Evolutionary conservation across 2,329 filamentous ascomycete species (phyloP), one percentile per base, ranked within the genome.

Genomic region (Colletotrichum coccodes): DNA sequence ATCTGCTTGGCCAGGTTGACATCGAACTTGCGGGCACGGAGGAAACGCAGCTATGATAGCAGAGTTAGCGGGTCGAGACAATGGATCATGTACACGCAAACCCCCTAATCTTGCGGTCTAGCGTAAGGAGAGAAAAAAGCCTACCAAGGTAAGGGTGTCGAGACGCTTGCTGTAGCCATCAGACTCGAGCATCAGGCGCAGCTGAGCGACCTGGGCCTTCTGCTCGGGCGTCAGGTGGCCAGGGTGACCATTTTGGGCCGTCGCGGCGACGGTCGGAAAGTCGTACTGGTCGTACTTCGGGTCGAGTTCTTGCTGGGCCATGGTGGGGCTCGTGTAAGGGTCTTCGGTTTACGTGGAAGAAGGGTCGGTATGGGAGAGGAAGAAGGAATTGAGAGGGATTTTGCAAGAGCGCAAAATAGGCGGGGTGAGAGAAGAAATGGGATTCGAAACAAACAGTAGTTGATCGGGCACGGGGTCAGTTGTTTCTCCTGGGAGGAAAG

Each of bases 261-360:
- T 89, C 63, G 92, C 89, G 53, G 94, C 90, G 71, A 89, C 91
- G 72, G 91, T 94, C 71, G 96, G 96, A 85, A 89, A 98, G 82
- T 98, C 95, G 83, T 96, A 98, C 85, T 97, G 81, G 84, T 98
- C 96, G 86, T 98, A 97, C 85, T 97, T 98, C 80, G 93, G 87
- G 82, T 97, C 91, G 76, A 94, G 79, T 79, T 89, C 83, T 32
- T 59, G 63, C 42, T 69, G 66, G 47, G 66, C 56, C 67, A 70
- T 70, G 52, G 67, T 68, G 67, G 67, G 64, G 50, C 54, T 57
- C 23, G 42, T 57, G 28, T 63, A 63, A 47, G 64, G 67, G 63
- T 63, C 57, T 70, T 63, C 26, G 49, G 58, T 42, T 50, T 50
- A 34, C 47, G 46, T 40, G 52, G 56, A 68, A 70, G 64, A 68